Conservation (phyloP, 768 basidiomycete genomes). For the Xerocomus potaroensis region DNA sequence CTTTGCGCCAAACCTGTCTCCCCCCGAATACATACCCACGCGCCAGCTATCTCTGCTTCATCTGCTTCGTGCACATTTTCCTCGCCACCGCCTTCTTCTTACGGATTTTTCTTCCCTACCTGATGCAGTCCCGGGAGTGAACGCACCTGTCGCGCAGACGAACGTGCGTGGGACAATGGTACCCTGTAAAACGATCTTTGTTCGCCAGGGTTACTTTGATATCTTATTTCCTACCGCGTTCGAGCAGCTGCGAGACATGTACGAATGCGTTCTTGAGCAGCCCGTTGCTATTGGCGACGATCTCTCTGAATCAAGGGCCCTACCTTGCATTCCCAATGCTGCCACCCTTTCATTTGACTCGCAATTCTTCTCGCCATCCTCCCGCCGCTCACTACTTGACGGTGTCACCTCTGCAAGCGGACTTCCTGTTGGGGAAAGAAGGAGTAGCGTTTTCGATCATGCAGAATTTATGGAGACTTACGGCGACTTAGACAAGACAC, state of each 20-base stretch:
- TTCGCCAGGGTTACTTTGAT: constrained; percentile 95
- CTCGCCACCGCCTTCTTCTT: constrained; percentile 88
- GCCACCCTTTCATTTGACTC: constrained; percentile 50
- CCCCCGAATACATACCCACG: constrained; percentile 90
- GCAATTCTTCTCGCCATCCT: constrained; percentile 62
- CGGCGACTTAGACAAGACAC: constrained; percentile 68
- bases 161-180: constrained; percentile 80
- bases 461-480: constrained; percentile 86
- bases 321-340: constrained; percentile 49
- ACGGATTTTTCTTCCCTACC: constrained; percentile 90
- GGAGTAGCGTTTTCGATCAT: constrained; percentile 82
- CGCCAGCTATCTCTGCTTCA: constrained; percentile 82
- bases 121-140: constrained; percentile 62
- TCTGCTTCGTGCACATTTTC: constrained; percentile 78
- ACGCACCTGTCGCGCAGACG: constrained; percentile 94
- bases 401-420: constrained; percentile 74
- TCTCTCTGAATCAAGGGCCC: constrained; percentile 25
- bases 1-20: constrained; percentile 85
- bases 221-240: constrained; percentile 98
- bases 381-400: constrained; percentile 57
- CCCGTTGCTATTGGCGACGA: constrained; percentile 33
- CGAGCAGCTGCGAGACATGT: constrained; percentile 80
- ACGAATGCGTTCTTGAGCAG: constrained; percentile 74
- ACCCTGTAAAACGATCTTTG: constrained; percentile 85
- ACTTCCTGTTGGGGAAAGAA: constrained; percentile 74